Conservation (phyloP, 371 early-diverging fungal species). For the Dipsacomyces acuminosporus region DNA sequence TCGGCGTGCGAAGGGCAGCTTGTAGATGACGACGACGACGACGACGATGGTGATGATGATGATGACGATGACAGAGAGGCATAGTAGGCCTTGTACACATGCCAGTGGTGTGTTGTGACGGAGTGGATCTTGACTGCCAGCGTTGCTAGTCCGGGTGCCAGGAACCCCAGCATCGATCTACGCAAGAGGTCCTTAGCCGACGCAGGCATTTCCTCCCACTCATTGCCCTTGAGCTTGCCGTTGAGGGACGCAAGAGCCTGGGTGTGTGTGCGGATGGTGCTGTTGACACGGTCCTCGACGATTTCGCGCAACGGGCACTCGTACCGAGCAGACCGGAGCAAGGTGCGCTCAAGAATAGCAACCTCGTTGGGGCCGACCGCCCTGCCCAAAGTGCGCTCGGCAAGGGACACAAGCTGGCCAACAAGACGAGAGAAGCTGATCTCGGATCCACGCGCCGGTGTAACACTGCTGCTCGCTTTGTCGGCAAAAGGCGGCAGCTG, state of each 20-base stretch:
- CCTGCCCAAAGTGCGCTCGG: conserved; percentile 27
- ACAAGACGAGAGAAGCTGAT: conserved; percentile 27
- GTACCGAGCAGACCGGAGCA: conserved; percentile 39
- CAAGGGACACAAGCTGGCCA: conserved; percentile 20
- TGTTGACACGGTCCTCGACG: conserved; percentile 39
- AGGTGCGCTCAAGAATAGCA: conserved; percentile 32
- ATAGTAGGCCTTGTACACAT: conserved; percentile 40
- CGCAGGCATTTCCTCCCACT: conserved; percentile 32
- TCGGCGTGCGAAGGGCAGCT: no score
- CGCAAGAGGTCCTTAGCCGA: conserved; percentile 19
- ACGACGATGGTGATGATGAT: not conserved
- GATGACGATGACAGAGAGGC: conserved; percentile 2
- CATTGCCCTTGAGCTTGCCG: conserved; percentile 16
- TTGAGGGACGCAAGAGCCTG: conserved; percentile 8
- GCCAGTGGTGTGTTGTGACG: conserved; percentile 39
- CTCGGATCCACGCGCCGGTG: conserved; percentile 11
- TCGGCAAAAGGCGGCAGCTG: not conserved
- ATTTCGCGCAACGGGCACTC: conserved; percentile 41
- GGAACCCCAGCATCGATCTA: conserved; percentile 28
- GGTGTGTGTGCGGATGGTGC: conserved; percentile 21
- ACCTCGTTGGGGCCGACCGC: conserved; percentile 14
- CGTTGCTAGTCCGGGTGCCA: conserved; percentile 21
- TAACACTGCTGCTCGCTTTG: conserved; percentile 2
- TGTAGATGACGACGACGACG: not conserved
- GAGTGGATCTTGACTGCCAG: conserved; percentile 23